Percentiles rank a stretch among this genome's conserved stretches.
Conservation (phyloP, 352 stramenopile species). For the Phytophthora niederhauseri region DNA sequence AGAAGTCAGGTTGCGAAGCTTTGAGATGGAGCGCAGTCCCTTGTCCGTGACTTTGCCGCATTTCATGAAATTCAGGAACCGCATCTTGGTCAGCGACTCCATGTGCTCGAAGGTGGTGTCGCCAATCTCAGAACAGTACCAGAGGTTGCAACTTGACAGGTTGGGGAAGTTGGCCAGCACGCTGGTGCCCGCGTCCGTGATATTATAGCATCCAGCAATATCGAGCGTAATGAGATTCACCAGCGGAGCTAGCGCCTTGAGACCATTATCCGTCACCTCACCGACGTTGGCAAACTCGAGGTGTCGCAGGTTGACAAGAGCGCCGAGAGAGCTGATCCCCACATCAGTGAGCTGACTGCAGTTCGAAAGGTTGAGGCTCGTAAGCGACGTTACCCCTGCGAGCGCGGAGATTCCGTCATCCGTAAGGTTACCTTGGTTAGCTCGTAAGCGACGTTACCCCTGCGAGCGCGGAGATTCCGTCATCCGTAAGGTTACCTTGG, state of each 20-base stretch:
- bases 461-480: constrained; percentile 53
- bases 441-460: constrained; percentile 62
- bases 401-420: constrained; percentile 64
- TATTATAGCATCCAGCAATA: constrained; percentile 80
- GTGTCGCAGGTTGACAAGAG: constrained; percentile 65
- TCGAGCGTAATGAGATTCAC: constrained; percentile 67
- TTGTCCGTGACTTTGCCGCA: constrained; percentile 73
- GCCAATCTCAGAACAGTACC: constrained; percentile 85
- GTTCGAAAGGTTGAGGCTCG: constrained; percentile 77
- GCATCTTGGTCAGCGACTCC: constrained; percentile 55
- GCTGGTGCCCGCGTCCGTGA: constrained; percentile 69
- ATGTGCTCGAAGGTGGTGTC: constrained; percentile 68
- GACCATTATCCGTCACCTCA: constrained; percentile 67
- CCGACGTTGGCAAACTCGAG: constrained; percentile 82
- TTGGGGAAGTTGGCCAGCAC: constrained; percentile 60
- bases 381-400: constrained; percentile 55
- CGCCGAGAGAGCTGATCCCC: constrained; percentile 52
- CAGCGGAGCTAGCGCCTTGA: constrained; percentile 57
- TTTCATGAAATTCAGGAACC: constrained; percentile 86
- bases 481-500: constrained; percentile 75
- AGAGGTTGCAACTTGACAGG: constrained; percentile 77
- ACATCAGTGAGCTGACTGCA: constrained; percentile 78
- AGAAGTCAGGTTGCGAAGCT: constrained; percentile 60
- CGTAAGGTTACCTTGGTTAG: constrained; percentile 76
- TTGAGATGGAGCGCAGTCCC: constrained; percentile 52